phyloP scores from a whole-genome alignment of 208 protist species.

The Histomonas meleagridis region DNA sequence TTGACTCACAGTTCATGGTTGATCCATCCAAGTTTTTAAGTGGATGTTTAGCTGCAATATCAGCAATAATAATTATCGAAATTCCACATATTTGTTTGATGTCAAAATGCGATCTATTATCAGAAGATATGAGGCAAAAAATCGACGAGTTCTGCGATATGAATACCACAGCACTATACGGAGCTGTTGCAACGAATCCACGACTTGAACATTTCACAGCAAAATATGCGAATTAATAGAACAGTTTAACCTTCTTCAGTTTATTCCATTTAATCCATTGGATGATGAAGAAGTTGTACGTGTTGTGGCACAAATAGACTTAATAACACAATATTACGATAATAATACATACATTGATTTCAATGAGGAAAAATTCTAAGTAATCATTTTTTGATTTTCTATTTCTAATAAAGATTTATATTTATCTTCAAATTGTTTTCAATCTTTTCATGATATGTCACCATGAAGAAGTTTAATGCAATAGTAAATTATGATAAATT shows the following conservation, averaged over 20 bases:
- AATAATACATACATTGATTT: too few relatives aligned
- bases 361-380: too few relatives aligned
- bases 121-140: background rate
- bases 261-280: background rate
- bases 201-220: background rate
- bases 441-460: too few relatives aligned
- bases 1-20: conserved; percentile 30
- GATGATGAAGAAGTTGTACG: background rate
- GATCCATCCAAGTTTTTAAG: conserved; percentile 31
- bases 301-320: too few relatives aligned
- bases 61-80: conserved; percentile 8
- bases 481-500: too few relatives aligned
- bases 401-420: too few relatives aligned
- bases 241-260: background rate
- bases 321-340: too few relatives aligned
- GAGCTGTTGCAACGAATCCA: background rate
- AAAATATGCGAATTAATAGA: conserved; percentile 23
- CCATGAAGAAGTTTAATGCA: too few relatives aligned
- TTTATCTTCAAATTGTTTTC: too few relatives aligned
- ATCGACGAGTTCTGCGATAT: background rate
- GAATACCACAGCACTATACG: background rate
- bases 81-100: conserved; percentile 25
- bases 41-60: background rate
- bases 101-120: conserved; percentile 16
- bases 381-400: too few relatives aligned